Evolutionary conservation across 352 stramenopile genomes (phyloP), one percentile per base, ranked within the genome.

Genomic region (Pythium aquatile): DNA sequence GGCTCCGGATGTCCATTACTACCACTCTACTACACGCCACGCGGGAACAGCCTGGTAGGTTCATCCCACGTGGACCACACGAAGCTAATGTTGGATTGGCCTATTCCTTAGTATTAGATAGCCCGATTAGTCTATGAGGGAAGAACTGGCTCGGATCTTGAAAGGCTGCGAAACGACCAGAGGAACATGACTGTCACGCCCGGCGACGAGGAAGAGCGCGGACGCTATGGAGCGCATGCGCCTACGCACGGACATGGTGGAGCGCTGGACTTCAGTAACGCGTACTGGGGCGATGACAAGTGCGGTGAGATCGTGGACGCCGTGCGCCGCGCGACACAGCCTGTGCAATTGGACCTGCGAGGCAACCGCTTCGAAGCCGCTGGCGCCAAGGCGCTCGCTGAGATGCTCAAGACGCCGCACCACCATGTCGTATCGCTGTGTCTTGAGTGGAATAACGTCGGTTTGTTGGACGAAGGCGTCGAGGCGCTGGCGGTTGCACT

Each of bases 361-460:
- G 85, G 85, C 16, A 93, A 95, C 58, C 87, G 86, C 64, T 88
- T 95, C 57, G 80, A 87, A 63, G 74, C 77, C 29, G 73, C 72
- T 0, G 86, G 81, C 13, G 81, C 78, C 24, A 76, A 74, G 61
- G 39, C 62, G 49, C 61, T 94, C 10, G 85, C 83, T 0, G 72
- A 77, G 17, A 63, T 90, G 58, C 51, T 95, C 30, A 74, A 77
- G 0, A 70, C 61, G 0, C 76, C n/a, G 16, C 44, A 80, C 2
- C 83, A 91, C 54, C 76, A 74, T 17, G 60, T 92, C 17, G 74
- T 83, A 24, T 72, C 73, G n/a, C 73, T 94, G 29, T 81, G 74
- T 47, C 66, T 95, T 53, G 83, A 95, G 68, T 94, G 85, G 85
- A 95, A 95, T 64, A 93, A 90, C 59, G 68, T 92, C 7, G 87